phyloP scores from a whole-genome alignment of 345 rosid species.

The Salix arbutifolia region DNA sequence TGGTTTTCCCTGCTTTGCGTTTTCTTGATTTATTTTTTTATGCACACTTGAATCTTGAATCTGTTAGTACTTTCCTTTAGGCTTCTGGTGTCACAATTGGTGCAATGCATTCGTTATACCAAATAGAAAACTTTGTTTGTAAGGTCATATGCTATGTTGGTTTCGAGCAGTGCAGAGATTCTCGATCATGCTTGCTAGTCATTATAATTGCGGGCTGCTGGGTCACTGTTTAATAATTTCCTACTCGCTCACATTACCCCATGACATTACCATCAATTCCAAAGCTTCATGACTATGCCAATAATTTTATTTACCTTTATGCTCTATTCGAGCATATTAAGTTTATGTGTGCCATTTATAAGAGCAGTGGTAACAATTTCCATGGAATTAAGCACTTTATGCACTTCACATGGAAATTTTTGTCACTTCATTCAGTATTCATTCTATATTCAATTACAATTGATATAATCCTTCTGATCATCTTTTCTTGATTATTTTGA shows the following conservation, averaged over 20 bases:
- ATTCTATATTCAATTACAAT: not conserved
- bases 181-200: too few relatives aligned
- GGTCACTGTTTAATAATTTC: not conserved
- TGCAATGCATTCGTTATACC: not conserved
- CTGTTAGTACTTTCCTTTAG: not conserved
- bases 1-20: not conserved
- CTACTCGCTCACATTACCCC: not conserved
- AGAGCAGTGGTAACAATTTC: not conserved
- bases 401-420: not conserved
- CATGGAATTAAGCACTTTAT: too few relatives aligned
- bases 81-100: not conserved
- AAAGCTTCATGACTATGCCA: not conserved
- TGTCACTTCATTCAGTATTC: not conserved
- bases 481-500: not conserved
- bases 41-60: not conserved
- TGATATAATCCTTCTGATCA: not conserved
- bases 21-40: not conserved
- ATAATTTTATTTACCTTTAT: not conserved
- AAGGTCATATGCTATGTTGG: too few relatives aligned
- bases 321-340: not conserved
- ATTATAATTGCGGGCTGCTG: not conserved
- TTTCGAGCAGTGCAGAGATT: too few relatives aligned
- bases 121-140: not conserved
- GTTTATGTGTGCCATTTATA: not conserved
- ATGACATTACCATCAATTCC: not conserved